Percentiles rank a stretch among this genome's conserved stretches.
Evolutionary conservation across 345 rosid genomes (phyloP).

Genomic region (Lenwebbia sp.): DNA sequence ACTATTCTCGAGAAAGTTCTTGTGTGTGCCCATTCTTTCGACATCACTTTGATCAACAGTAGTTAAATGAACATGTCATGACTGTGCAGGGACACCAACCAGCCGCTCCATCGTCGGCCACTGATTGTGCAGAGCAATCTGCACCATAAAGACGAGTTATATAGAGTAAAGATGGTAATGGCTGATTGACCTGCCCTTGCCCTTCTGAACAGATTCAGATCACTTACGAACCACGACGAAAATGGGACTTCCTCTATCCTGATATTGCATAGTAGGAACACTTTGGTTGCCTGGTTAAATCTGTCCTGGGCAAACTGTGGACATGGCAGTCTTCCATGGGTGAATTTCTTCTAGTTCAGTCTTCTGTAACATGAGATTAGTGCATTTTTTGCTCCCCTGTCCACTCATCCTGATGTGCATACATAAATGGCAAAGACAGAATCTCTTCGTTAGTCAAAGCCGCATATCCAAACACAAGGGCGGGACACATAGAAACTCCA

Average conservation of each 20-base stretch:
- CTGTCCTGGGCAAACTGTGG: constrained; percentile 90
- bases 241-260: not conserved
- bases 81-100: constrained; percentile 35
- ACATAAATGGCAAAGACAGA: not conserved
- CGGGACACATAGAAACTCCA: not conserved
- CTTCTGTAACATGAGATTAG: constrained; percentile 58
- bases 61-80: not conserved
- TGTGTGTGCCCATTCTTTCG: not conserved
- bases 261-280: not conserved
- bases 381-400: constrained; percentile 79
- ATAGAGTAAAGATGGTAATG: not conserved
- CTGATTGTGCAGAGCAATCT: constrained; percentile 93
- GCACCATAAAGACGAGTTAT: not conserved
- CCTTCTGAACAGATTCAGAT: not conserved
- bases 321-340: constrained; percentile 85
- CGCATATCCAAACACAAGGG: not conserved
- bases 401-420: constrained; percentile 71
- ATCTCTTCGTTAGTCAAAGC: not conserved
- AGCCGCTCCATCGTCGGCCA: constrained; percentile 57
- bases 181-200: not conserved
- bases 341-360: constrained; percentile 74
- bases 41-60: not conserved
- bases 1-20: not conserved
- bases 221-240: not conserved
- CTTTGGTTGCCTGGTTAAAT: constrained; percentile 52